Conservation (phyloP, 2,329 filamentous ascomycete species). For the Neofusicoccum umdonicola region DNA sequence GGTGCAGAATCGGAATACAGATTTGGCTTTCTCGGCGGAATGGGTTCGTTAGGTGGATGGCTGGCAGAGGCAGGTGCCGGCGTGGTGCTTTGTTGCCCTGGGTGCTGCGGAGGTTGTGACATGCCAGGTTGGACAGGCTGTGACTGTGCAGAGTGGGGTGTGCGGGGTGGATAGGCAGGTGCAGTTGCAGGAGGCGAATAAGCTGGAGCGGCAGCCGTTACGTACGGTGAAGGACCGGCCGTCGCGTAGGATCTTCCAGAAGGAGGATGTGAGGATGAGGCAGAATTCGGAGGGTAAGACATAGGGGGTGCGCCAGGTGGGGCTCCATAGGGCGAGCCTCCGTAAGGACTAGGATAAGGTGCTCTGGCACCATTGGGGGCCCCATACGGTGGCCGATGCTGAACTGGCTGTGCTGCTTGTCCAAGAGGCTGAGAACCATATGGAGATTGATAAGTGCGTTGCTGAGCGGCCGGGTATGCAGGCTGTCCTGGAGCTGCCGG, state of each 20-base stretch:
- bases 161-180: background rate
- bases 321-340: conserved; percentile 6
- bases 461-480: background rate
- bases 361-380: conserved; percentile 9
- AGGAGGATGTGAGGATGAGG: background rate
- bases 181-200: background rate
- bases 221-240: conserved; percentile 12
- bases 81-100: background rate
- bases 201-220: background rate
- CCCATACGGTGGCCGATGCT: conserved; percentile 10
- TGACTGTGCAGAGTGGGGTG: background rate
- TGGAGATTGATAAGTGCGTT: conserved; percentile 16
- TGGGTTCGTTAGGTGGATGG: background rate
- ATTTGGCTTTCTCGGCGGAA: conserved; percentile 10
- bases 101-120: conserved; percentile 4
- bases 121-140: background rate
- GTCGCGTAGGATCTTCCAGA: conserved; percentile 3
- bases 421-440: conserved; percentile 13
- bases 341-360: conserved; percentile 12
- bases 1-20: conserved; percentile 9
- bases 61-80: background rate
- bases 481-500: conserved; percentile 13
- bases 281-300: conserved; percentile 2
- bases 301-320: background rate
- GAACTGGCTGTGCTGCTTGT: conserved; percentile 11